Evolutionary conservation across 305 asterid genomes (phyloP).

Genomic region (Nicotiana rustica): DNA sequence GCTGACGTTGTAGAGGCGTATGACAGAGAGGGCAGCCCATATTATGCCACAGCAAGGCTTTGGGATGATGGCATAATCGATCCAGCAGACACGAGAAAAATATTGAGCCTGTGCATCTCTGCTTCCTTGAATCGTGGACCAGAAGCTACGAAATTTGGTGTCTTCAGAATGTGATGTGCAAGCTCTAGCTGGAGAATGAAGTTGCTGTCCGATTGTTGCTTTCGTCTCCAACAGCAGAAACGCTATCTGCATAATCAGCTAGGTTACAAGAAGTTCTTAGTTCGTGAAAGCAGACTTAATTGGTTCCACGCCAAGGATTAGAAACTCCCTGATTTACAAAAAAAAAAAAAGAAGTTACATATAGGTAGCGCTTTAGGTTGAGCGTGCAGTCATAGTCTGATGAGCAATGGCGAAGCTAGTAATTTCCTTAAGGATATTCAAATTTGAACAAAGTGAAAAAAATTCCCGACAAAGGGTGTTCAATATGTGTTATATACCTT

Average conservation of each 20-base stretch:
- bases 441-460: too few species aligned
- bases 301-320: neutral
- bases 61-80: slow-evolving; percentile 99
- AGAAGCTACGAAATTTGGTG: slow-evolving; percentile 78
- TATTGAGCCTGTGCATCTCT: slow-evolving; percentile 78
- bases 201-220: neutral
- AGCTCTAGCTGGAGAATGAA: neutral
- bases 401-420: too few species aligned
- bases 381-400: slow-evolving; percentile 11
- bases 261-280: neutral
- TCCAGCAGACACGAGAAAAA: slow-evolving; percentile 92
- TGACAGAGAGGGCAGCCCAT: slow-evolving; percentile 88
- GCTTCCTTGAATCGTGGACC: slow-evolving; percentile 70
- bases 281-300: neutral
- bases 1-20: slow-evolving; percentile 80
- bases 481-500: too few species aligned
- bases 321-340: neutral
- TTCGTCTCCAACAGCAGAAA: neutral
- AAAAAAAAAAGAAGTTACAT: neutral
- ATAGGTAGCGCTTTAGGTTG: neutral
- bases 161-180: slow-evolving; percentile 81
- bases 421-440: too few species aligned
- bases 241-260: neutral
- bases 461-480: too few species aligned
- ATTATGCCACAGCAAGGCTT: slow-evolving; percentile 91